phyloP scores from a whole-genome alignment of 495 filamentous ascomycete genomes.

The Pseudevernia furfuracea region DNA sequence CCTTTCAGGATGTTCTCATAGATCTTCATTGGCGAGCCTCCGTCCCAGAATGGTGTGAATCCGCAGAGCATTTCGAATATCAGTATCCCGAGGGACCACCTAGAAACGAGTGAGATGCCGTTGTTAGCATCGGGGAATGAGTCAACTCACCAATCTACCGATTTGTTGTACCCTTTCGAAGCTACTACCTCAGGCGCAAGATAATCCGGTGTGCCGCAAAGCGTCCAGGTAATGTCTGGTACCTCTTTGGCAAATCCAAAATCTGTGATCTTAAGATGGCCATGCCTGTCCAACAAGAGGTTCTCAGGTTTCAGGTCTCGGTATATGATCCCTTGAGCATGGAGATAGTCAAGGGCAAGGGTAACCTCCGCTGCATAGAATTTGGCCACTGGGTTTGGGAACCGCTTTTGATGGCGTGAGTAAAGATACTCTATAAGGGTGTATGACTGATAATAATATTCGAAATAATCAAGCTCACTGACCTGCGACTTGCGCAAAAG shows the following conservation, averaged over 20 bases:
- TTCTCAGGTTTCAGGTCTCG: constrained; percentile 97
- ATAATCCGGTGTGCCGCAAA: constrained; percentile 98
- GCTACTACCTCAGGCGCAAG: constrained; percentile 94
- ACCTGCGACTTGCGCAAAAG: constrained; percentile 93
- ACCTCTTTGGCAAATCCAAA: constrained; percentile 99
- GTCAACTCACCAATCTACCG: constrained; percentile 81
- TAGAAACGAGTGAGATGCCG: constrained; percentile 32
- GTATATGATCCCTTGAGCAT: constrained; percentile 91
- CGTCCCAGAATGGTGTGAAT: constrained; percentile 98
- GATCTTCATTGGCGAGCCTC: constrained; percentile 94
- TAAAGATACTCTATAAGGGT: constrained; percentile 8
- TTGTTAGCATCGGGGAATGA: background rate
- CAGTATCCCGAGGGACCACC: constrained; percentile 97
- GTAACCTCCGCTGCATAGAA: constrained; percentile 99
- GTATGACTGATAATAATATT: constrained; percentile 1
- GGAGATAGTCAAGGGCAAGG: constrained; percentile 91
- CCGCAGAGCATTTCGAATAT: constrained; percentile 99
- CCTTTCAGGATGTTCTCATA: constrained; percentile 97
- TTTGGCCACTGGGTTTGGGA: constrained; percentile 96
- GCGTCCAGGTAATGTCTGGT: constrained; percentile 97
- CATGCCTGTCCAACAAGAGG: constrained; percentile 86
- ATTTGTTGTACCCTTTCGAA: constrained; percentile 98
- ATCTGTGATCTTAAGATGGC: constrained; percentile 96
- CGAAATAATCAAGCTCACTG: constrained; percentile 32
- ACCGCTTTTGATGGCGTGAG: constrained; percentile 58